Percentiles rank a stretch among this genome's conserved stretches.
These are phyloP conservation scores for Sporisorium scitamineum DNA, from an alignment of 1,284 basidiomycete species.

Conservation along the genomic window DNA sequence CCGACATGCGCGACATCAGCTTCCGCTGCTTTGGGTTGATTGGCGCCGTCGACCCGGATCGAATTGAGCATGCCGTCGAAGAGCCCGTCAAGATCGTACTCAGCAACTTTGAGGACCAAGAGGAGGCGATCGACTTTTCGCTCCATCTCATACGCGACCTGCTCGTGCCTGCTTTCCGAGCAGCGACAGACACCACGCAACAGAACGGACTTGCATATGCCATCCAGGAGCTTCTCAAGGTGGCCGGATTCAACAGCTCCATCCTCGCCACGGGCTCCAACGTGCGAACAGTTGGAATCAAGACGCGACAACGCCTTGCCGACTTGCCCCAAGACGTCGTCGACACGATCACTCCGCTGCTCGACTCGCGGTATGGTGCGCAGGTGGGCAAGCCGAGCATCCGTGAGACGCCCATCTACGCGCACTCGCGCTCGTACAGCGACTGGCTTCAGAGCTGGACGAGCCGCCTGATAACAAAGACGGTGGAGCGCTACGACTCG, in stretches of 20 bases:
- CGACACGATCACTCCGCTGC: conserved; percentile 87
- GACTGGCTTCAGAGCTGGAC: conserved; percentile 97
- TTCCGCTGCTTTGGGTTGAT: conserved; percentile 94
- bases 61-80: conserved; percentile 79
- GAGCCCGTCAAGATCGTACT: conserved; percentile 80
- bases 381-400: conserved; percentile 46
- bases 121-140: conserved; percentile 84
- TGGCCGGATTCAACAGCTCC: conserved; percentile 85
- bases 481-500: conserved; percentile 61
- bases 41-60: conserved; percentile 95
- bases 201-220: conserved; percentile 90
- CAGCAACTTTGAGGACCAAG: conserved; percentile 84
- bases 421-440: conserved; percentile 81
- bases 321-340: conserved; percentile 83
- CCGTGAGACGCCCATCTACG: conserved; percentile 74
- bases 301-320: conserved; percentile 78
- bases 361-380: conserved; percentile 64
- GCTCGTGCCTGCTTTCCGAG: conserved; percentile 90
- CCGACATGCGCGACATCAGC: conserved; percentile 74
- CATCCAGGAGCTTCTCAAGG: conserved; percentile 90
- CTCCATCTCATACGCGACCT: conserved; percentile 87
- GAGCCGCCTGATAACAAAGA: conserved; percentile 78
- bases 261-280: conserved; percentile 72
- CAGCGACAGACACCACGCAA: conserved; percentile 92
- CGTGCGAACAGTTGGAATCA: conserved; percentile 72